Percentiles rank a stretch among this genome's conserved stretches.
Conservation (phyloP, 305 asterid species). For the Fraxinus velutina region DNA sequence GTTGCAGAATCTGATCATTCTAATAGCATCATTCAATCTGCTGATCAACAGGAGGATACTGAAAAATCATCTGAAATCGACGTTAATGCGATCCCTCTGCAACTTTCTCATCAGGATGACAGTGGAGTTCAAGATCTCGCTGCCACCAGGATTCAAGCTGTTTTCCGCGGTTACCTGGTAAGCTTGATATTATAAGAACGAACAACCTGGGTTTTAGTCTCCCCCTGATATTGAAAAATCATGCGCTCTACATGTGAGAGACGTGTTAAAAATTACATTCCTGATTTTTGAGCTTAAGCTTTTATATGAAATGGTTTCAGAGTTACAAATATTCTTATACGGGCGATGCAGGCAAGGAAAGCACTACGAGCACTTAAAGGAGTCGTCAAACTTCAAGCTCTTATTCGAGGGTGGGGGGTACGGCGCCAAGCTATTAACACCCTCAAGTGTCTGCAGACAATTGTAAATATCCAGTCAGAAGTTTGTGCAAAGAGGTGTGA, state of each 20-base stretch:
- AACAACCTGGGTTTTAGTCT: background rate
- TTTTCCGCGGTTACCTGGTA: conserved; percentile 74
- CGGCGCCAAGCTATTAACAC: conserved; percentile 75
- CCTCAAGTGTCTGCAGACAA: conserved; percentile 78
- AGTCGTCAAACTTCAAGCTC: conserved; percentile 87
- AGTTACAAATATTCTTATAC: background rate
- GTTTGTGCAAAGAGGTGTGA: conserved; percentile 65
- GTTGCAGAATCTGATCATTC: conserved; percentile 13
- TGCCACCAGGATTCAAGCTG: conserved; percentile 72
- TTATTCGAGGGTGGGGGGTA: conserved; percentile 86
- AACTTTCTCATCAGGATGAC: conserved; percentile 13
- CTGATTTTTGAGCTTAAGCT: background rate
- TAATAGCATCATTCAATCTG: conserved; percentile 14
- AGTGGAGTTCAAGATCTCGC: conserved; percentile 36
- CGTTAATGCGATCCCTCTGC: background rate
- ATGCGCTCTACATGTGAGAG: background rate
- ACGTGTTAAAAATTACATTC: background rate
- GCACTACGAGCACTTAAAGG: conserved; percentile 83
- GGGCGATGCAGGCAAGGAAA: conserved; percentile 61
- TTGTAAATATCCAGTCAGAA: conserved; percentile 75
- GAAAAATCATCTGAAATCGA: conserved; percentile 24
- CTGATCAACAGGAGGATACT: conserved; percentile 22
- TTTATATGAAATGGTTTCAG: background rate
- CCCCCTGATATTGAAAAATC: background rate
- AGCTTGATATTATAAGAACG: conserved; percentile 21